Evolutionary conservation across 768 basidiomycete species (phyloP).

Genomic region (Mrakia gelida): DNA sequence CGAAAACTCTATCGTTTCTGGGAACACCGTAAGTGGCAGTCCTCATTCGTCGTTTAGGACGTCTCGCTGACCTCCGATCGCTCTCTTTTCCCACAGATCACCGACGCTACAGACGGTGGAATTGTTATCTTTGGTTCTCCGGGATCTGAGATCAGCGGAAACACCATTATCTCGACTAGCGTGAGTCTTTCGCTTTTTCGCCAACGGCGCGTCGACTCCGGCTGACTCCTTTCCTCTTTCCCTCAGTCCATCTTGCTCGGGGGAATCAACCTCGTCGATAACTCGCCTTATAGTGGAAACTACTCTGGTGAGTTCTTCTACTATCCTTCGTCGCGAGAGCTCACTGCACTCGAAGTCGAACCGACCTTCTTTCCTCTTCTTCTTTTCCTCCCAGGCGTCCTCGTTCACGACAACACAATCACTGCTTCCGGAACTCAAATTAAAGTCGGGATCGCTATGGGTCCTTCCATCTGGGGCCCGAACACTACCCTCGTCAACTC

Average conservation of each 20-base stretch:
- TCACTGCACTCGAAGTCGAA: no score
- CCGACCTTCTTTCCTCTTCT: no score
- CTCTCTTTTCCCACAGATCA: neutral
- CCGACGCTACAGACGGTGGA: neutral
- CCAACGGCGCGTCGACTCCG: no score
- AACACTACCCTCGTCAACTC: neutral
- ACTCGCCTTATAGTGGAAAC: neutral
- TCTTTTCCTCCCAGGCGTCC: no score
- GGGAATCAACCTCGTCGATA: constrained; percentile 18
- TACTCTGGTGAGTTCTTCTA: neutral
- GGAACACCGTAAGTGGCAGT: neutral
- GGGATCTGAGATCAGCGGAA: neutral
- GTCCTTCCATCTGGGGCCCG: neutral
- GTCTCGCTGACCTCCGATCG: neutral
- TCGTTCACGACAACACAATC: neutral
- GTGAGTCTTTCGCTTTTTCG: neutral
- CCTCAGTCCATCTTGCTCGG: neutral
- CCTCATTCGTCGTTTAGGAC: neutral
- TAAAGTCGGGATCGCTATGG: constrained; percentile 6
- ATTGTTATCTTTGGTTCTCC: constrained; percentile 19
- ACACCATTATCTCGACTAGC: neutral
- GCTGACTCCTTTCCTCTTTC: no score
- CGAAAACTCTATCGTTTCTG: neutral
- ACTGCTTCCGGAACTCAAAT: neutral
- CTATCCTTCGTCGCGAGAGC: no score